Conservation (phyloP, 1,284 basidiomycete genomes). For the Cutaneotrichosporon sp. region DNA sequence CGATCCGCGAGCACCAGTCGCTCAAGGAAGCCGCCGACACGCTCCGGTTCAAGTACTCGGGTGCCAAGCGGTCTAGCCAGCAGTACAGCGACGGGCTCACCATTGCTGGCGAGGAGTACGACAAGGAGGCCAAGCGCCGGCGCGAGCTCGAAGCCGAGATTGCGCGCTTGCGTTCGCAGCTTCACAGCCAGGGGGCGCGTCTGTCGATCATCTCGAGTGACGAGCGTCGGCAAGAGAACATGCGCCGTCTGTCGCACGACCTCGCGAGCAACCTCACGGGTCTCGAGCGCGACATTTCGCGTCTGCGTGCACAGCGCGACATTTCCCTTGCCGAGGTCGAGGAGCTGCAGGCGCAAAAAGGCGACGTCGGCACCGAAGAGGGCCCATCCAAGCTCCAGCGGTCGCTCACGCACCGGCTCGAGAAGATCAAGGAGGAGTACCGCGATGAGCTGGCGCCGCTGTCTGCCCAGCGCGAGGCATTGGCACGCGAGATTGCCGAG, state of each 20-base stretch:
- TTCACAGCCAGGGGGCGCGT: constrained; percentile 83
- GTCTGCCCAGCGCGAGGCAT: constrained; percentile 69
- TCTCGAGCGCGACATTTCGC: constrained; percentile 79
- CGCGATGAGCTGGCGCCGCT: constrained; percentile 78
- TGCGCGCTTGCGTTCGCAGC: constrained; percentile 69
- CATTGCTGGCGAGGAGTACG: constrained; percentile 88
- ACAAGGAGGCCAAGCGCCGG: constrained; percentile 76
- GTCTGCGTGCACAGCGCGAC: constrained; percentile 81
- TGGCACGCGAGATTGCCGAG: constrained; percentile 78
- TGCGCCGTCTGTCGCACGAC: constrained; percentile 73
- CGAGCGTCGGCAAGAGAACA: constrained; percentile 66
- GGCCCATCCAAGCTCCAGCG: constrained; percentile 55
- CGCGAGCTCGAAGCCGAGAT: constrained; percentile 90
- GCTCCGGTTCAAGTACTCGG: constrained; percentile 73
- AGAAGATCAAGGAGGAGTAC: constrained; percentile 82
- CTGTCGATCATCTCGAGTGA: constrained; percentile 77
- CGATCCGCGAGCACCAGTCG: constrained; percentile 64
- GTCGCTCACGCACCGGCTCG: constrained; percentile 77
- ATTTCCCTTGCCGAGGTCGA: constrained; percentile 88
- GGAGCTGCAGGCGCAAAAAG: constrained; percentile 59
- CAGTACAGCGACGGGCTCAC: constrained; percentile 87
- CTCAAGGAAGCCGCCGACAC: constrained; percentile 60
- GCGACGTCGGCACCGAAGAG: constrained; percentile 26
- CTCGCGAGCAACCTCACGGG: constrained; percentile 68
- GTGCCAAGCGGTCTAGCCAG: constrained; percentile 80